phyloP scores from a whole-genome alignment of 805 yeast genomes.

The Aciculoconidium aculeatum region DNA sequence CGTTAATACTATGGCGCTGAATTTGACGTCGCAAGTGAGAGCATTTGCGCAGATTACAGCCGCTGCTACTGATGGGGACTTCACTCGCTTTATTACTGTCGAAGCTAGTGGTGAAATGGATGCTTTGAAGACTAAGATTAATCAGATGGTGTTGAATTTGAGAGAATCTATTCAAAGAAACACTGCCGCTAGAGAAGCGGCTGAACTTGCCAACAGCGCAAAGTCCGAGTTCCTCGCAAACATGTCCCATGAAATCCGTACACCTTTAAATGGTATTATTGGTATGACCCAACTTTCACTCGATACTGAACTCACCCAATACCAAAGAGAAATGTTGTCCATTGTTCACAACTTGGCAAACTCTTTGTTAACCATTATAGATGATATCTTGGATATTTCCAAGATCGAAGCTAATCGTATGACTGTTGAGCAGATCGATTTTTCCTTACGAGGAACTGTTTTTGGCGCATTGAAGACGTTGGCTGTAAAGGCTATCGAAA shows the following conservation, averaged over 20 bases:
- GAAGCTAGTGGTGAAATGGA: conserved; percentile 92
- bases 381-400: conserved; percentile 86
- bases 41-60: conserved; percentile 93
- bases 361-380: conserved; percentile 79
- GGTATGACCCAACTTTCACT: conserved; percentile 89
- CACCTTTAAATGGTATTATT: conserved; percentile 89
- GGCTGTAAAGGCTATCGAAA: conserved; percentile 86
- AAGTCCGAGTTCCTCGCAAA: conserved; percentile 88
- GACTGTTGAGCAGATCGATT: conserved; percentile 88
- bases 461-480: conserved; percentile 86
- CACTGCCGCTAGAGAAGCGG: conserved; percentile 92
- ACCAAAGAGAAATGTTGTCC: conserved; percentile 86
- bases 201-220: conserved; percentile 83
- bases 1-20: conserved; percentile 92
- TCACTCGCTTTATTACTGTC: conserved; percentile 83
- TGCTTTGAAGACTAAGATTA: conserved; percentile 55
- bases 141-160: conserved; percentile 62
- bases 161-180: conserved; percentile 87
- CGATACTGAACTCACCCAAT: conserved; percentile 85
- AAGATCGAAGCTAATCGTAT: conserved; percentile 90
- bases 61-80: conserved; percentile 91
- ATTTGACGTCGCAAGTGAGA: conserved; percentile 84
- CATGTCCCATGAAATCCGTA: conserved; percentile 78
- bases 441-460: conserved; percentile 78
- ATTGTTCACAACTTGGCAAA: conserved; percentile 86